Evolutionary conservation across 2,329 filamentous ascomycete genomes (phyloP).

Genomic region (Epichloe typhina): DNA sequence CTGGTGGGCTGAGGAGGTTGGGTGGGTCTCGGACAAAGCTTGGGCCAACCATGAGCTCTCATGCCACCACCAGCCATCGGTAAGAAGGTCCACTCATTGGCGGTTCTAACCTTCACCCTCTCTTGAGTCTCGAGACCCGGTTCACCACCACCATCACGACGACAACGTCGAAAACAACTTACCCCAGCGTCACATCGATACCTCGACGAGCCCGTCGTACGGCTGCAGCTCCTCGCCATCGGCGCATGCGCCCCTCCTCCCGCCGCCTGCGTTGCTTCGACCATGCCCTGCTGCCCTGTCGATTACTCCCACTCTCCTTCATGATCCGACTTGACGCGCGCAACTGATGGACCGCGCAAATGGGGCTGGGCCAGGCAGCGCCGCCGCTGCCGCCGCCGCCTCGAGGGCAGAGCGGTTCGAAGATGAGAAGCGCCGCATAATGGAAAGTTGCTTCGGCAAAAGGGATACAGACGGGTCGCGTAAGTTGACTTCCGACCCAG

Average conservation of each 20-base stretch:
- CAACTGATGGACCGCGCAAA: conserved; percentile 27
- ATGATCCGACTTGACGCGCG: conserved; percentile 8
- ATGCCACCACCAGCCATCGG: background rate
- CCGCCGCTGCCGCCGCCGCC: conserved; percentile 21
- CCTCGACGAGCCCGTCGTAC: conserved; percentile 23
- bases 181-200: background rate
- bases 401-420: conserved; percentile 72
- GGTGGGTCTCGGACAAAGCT: background rate
- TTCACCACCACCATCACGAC: background rate
- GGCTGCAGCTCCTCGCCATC: background rate
- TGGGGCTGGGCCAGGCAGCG: conserved; percentile 21
- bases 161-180: background rate
- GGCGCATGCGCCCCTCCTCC: conserved; percentile 2
- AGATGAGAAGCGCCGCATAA: conserved; percentile 89
- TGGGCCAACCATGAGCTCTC: conserved; percentile 19
- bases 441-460: conserved; percentile 90
- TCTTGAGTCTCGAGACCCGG: background rate
- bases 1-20: no score
- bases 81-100: background rate
- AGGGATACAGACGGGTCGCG: conserved; percentile 75
- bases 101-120: background rate
- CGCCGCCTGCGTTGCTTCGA: conserved; percentile 1
- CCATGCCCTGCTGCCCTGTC: conserved; percentile 6
- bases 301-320: conserved; percentile 6
- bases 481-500: conserved; percentile 33